phyloP scores from a whole-genome alignment of 1,284 basidiomycete species.

The Cutaneotrichosporon mucoides region DNA sequence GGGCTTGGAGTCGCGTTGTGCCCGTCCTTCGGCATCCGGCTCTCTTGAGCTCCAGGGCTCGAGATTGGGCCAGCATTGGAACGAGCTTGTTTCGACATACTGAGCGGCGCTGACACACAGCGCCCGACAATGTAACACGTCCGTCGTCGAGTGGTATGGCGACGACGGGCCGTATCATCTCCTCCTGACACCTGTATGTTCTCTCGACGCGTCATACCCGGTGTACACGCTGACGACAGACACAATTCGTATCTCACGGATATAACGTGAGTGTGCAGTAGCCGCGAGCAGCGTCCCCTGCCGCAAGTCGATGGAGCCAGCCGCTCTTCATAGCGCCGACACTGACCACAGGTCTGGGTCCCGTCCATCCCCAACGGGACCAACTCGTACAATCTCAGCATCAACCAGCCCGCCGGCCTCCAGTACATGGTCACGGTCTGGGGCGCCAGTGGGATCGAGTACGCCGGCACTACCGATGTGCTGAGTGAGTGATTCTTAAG shows the following conservation, averaged over 20 bases:
- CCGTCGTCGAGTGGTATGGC: conserved; percentile 32
- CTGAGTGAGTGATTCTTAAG: conserved; percentile 27
- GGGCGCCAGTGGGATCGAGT: conserved; percentile 42
- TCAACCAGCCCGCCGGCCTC: conserved; percentile 35
- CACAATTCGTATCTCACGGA: conserved; percentile 32
- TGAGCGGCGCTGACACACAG: conserved; percentile 6
- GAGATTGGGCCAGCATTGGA: too few species aligned
- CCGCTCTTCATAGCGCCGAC: not conserved
- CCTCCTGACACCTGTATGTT: conserved; percentile 41
- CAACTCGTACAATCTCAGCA: conserved; percentile 31
- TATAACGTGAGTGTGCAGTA: conserved; percentile 32
- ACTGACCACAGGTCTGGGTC: conserved; percentile 37
- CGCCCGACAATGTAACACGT: conserved; percentile 9
- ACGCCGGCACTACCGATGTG: conserved; percentile 43
- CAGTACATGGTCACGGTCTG: conserved; percentile 44
- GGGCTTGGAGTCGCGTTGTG: too few species aligned
- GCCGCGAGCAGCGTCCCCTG: too few species aligned
- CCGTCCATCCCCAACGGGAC: conserved; percentile 33
- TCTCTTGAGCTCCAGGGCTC: too few species aligned
- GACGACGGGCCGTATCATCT: conserved; percentile 47
- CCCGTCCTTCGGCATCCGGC: too few species aligned
- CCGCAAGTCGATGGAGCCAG: too few species aligned
- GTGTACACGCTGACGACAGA: conserved; percentile 24
- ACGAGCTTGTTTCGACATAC: not conserved
- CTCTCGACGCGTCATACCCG: not conserved